phyloP scores from a whole-genome alignment of 2,329 filamentous ascomycete species.

The Talaromyces verruculosus region DNA sequence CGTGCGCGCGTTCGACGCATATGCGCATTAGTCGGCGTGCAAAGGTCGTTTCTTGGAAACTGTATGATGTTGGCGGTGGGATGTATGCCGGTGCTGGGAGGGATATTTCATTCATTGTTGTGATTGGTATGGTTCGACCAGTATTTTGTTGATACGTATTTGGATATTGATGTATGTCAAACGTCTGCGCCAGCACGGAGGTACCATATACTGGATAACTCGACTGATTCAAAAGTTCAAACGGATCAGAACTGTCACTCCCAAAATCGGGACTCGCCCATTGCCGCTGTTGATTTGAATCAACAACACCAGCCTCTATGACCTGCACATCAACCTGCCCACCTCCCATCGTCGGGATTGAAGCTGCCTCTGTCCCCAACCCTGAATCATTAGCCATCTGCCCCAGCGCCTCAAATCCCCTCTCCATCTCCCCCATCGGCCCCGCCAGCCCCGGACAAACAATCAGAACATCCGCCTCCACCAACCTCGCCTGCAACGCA shows the following conservation, averaged over 20 bases:
- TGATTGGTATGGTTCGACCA: neutral
- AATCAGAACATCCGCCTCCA: neutral
- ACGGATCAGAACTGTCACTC: neutral
- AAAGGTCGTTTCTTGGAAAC: constrained; percentile 19
- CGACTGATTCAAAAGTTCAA: neutral
- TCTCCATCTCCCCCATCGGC: constrained; percentile 6
- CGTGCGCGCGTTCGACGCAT: constrained; percentile 15
- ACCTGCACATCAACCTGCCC: neutral
- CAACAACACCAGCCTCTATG: neutral
- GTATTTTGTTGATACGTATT: neutral
- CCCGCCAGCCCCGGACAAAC: constrained; percentile 11
- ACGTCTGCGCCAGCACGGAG: neutral
- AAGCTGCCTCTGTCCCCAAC: too few species aligned
- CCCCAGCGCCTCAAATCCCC: neutral
- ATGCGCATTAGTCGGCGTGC: constrained; percentile 18
- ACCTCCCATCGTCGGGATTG: neutral
- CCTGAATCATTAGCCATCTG: constrained; percentile 6
- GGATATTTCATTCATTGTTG: neutral
- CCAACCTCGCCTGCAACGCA: neutral
- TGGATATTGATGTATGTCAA: neutral
- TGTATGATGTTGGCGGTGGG: constrained; percentile 14
- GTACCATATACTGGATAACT: neutral
- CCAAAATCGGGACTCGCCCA: neutral
- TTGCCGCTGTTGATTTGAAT: neutral
- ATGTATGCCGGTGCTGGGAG: constrained; percentile 5